These are phyloP conservation scores for Trichoderma lentiforme DNA, from an alignment of 2,329 filamentous ascomycete genomes.

Conservation along the genomic window DNA sequence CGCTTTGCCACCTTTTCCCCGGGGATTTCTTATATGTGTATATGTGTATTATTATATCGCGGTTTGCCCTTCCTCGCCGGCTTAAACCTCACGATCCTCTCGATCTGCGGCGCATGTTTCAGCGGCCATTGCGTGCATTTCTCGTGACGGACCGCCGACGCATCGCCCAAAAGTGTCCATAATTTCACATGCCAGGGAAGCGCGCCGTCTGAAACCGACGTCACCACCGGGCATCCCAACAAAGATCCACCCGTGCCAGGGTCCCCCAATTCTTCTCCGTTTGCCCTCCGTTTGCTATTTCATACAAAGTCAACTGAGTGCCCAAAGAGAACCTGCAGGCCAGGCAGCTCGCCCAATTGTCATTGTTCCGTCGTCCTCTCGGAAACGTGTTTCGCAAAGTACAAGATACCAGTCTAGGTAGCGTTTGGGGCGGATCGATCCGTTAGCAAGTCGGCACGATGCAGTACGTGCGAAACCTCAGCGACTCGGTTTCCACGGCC, in stretches of 20 bases:
- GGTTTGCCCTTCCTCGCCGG: neutral
- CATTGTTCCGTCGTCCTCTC: neutral
- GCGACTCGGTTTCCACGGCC: slow-evolving; percentile 93
- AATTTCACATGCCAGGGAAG: slow-evolving; percentile 16
- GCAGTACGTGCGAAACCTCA: slow-evolving; percentile 97
- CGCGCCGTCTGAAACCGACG: slow-evolving; percentile 15
- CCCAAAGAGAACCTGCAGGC: neutral
- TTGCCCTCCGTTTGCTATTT: slow-evolving; percentile 1
- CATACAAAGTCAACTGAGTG: slow-evolving; percentile 2
- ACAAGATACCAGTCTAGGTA: neutral
- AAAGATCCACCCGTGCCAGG: slow-evolving; percentile 7
- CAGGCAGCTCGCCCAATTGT: slow-evolving; percentile 5
- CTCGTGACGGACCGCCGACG: neutral
- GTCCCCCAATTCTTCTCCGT: slow-evolving; percentile 9
- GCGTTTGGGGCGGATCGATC: neutral
- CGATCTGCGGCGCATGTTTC: neutral
- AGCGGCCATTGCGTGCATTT: neutral
- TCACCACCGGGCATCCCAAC: slow-evolving; percentile 14
- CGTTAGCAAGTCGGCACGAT: slow-evolving; percentile 49
- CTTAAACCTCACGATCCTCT: neutral
- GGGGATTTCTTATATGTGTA: neutral
- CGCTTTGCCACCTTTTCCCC: neutral
- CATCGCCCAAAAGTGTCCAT: neutral
- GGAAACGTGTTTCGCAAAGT: neutral
- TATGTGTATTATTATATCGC: neutral